These are phyloP conservation scores for Fagopyrum homotropicum DNA, from an alignment of 148 eudicot genomes.

Conservation along the genomic window DNA sequence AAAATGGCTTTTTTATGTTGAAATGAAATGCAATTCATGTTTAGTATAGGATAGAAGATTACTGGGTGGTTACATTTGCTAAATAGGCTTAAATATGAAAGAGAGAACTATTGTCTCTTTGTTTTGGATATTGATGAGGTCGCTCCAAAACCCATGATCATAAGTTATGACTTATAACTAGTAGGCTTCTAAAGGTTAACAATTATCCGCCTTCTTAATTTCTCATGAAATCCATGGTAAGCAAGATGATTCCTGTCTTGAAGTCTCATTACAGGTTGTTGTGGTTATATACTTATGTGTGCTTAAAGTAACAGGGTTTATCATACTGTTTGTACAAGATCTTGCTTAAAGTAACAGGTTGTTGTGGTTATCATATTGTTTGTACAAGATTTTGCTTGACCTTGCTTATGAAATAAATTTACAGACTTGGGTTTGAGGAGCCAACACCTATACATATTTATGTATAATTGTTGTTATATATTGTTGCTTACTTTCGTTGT, in stretches of 20 bases:
- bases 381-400: not conserved
- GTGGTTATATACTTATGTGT: not conserved
- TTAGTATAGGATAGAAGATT: not conserved
- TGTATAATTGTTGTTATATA: too few species aligned
- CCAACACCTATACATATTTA: conserved; percentile 76
- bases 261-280: not conserved
- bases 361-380: too few species aligned
- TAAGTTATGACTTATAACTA: not conserved
- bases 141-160: not conserved
- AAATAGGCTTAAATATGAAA: not conserved
- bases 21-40: not conserved
- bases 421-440: conserved; percentile 74
- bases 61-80: not conserved
- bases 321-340: not conserved
- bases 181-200: not conserved
- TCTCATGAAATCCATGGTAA: not conserved
- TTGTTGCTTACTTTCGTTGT: too few species aligned
- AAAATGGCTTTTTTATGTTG: not conserved
- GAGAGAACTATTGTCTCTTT: not conserved
- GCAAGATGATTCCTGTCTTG: not conserved
- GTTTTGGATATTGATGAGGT: not conserved
- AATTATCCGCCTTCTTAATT: not conserved
- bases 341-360: not conserved
- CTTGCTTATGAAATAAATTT: conserved; percentile 65
- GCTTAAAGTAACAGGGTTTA: not conserved